Conservation (phyloP, 164 flowering plant genomes). For the Stephania cephalantha region DNA sequence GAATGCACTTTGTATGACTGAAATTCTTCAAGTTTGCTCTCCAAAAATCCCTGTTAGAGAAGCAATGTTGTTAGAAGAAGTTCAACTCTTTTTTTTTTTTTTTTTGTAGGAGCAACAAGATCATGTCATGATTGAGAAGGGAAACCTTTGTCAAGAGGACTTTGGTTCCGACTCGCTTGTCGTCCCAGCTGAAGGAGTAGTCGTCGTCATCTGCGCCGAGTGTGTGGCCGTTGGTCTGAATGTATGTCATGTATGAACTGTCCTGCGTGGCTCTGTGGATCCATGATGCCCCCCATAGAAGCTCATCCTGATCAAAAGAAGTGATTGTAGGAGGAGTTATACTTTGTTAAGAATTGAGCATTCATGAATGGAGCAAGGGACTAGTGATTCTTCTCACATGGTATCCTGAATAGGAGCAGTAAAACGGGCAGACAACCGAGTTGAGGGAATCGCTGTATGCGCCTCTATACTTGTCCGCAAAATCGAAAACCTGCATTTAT, state of each 20-base stretch:
- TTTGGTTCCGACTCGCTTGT: constrained; percentile 80
- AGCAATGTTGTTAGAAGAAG: not conserved
- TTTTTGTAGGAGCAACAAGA: too few species aligned
- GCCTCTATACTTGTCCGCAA: constrained; percentile 77
- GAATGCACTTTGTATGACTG: constrained; percentile 59
- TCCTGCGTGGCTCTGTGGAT: constrained; percentile 62
- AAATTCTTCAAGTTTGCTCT: constrained; percentile 41
- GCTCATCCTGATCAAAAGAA: constrained; percentile 61
- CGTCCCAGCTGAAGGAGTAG: constrained; percentile 92
- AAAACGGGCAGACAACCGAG: constrained; percentile 88
- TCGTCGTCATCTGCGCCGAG: constrained; percentile 78
- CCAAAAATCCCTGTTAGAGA: constrained; percentile 50
- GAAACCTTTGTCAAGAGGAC: constrained; percentile 13
- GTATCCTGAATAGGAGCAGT: constrained; percentile 95
- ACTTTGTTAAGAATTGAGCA: not conserved
- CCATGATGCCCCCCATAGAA: constrained; percentile 99
- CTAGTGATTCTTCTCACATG: constrained; percentile 36
- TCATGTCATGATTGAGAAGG: too few species aligned
- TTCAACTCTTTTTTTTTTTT: too few species aligned
- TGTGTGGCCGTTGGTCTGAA: constrained; percentile 72
- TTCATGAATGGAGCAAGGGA: not conserved
- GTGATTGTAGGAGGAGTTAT: not conserved
- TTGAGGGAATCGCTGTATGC: constrained; percentile 73
- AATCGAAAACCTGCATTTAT: constrained; percentile 64
- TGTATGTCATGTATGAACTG: constrained; percentile 53